Evolutionary conservation across 306 rosid species (phyloP), one percentile per base, ranked within the genome.

Genomic region (Boehmeria nivea): DNA sequence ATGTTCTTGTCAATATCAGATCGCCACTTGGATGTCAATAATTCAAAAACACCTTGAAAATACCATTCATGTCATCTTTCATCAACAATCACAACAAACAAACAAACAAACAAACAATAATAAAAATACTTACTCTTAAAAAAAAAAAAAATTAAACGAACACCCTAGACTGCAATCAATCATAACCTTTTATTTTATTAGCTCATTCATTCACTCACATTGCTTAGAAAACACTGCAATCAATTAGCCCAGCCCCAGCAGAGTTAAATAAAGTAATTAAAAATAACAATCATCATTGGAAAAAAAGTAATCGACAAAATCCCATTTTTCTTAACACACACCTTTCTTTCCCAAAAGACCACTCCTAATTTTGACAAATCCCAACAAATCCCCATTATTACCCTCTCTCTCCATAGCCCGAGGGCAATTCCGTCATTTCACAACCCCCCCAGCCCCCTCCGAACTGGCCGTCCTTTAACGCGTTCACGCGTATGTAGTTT

Each of bases 401-500:
- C 25, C 12, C 57, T 28, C 43, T n/a, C 22, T 17, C n/a, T n/a
- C n/a, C n/a, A n/a, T n/a, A n/a, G n/a, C n/a, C n/a, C n/a, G n/a
- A n/a, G n/a, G n/a, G n/a, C 42, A n/a, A 6, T 36, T 33, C 25
- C 8, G 19, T 19, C 2, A 21, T 8, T 6, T n/a, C n/a, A n/a
- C n/a, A n/a, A n/a, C 42, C 16, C 6, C 16, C 22, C 8, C 25
- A 5, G 11, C 2, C 19, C 22, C 33, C 24, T 40, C 44, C 44
- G 16, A 40, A 40, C 16, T 64, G 80, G 63, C 72, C 51, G 18
- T 38, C 54, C 51, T 69, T 63, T 43, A 78, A 74, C 75, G 85
- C 93, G 87, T 80, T 81, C 78, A 74, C 90, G 84, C 86, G 90
- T 66, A 20, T 61, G 16, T 58, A 8, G 23, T 25, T 48, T 61